A percentile compares a stretch with the other conserved stretches of the same genome.
Evolutionary conservation across 495 filamentous ascomycete genomes (phyloP).

Genomic region (Tuber borchii): DNA sequence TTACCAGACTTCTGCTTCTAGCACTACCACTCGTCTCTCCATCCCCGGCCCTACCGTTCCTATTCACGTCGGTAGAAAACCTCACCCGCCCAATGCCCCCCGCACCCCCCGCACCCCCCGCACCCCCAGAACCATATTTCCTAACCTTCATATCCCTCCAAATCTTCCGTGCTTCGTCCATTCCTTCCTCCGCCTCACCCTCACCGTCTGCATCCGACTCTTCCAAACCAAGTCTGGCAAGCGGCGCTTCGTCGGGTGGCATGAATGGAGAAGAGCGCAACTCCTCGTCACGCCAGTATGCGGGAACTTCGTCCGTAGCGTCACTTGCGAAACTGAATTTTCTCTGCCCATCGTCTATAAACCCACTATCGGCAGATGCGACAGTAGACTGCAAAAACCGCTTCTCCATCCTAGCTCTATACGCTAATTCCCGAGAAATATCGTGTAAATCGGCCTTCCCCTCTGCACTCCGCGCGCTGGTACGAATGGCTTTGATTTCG

Average conservation of each 20-base stretch:
- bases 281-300: not conserved
- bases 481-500: slow-evolving; percentile 21
- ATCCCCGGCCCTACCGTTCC: not conserved
- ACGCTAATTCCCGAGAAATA: slow-evolving; percentile 26
- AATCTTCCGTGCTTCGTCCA: slow-evolving; percentile 27
- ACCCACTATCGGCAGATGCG: not conserved
- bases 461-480: not conserved
- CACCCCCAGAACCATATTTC: slow-evolving; percentile 22
- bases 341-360: not conserved
- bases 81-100: slow-evolving; percentile 21
- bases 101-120: too few species aligned
- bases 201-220: not conserved
- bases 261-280: not conserved
- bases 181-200: not conserved
- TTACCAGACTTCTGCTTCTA: slow-evolving; percentile 27
- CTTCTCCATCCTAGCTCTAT: slow-evolving; percentile 24
- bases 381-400: slow-evolving; percentile 2
- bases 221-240: not conserved
- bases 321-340: not conserved
- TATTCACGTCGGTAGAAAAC: slow-evolving; percentile 7
- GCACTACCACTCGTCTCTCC: not conserved
- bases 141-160: slow-evolving; percentile 29
- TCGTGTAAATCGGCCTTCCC: slow-evolving; percentile 12
- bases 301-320: not conserved
- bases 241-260: not conserved